These are phyloP conservation scores for Nakazawaea peltata DNA, from an alignment of 805 yeast genomes.

Conservation along the genomic window DNA sequence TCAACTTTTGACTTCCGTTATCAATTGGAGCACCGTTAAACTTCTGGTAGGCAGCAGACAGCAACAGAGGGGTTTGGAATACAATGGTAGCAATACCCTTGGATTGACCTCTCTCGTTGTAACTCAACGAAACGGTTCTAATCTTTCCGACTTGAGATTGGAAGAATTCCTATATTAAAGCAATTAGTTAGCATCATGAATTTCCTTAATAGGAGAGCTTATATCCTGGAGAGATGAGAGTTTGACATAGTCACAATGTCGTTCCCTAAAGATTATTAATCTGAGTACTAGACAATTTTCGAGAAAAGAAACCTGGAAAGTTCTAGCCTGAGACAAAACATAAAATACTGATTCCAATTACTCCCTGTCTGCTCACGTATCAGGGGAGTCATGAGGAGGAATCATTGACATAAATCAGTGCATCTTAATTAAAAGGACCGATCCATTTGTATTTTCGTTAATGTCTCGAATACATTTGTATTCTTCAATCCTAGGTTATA, in stretches of 20 bases:
- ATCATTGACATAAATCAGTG: neutral
- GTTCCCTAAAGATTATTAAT: no score
- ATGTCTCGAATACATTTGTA: no score
- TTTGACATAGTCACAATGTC: no score
- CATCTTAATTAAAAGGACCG: constrained; percentile 8
- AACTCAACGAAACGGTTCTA: constrained; percentile 58
- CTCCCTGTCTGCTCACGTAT: constrained; percentile 9
- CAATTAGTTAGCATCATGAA: no score
- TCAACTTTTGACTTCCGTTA: constrained; percentile 70
- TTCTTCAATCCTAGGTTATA: no score
- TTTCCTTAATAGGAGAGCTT: neutral
- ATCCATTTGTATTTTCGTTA: no score
- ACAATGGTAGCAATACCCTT: constrained; percentile 87
- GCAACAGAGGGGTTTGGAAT: constrained; percentile 62
- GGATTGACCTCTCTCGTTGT: constrained; percentile 83
- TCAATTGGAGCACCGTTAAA: constrained; percentile 94
- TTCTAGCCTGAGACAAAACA: no score
- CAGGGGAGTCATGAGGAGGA: neutral
- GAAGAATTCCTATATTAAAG: constrained; percentile 67
- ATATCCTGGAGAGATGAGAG: neutral
- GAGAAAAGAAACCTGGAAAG: no score
- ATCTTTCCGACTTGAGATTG: constrained; percentile 84
- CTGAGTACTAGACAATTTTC: no score
- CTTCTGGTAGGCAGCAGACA: constrained; percentile 69
- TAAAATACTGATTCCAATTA: no score